Evolutionary conservation across 805 yeast species (phyloP), one percentile per base, ranked within the genome.

Genomic region (Saccharomycopsis microspora): DNA sequence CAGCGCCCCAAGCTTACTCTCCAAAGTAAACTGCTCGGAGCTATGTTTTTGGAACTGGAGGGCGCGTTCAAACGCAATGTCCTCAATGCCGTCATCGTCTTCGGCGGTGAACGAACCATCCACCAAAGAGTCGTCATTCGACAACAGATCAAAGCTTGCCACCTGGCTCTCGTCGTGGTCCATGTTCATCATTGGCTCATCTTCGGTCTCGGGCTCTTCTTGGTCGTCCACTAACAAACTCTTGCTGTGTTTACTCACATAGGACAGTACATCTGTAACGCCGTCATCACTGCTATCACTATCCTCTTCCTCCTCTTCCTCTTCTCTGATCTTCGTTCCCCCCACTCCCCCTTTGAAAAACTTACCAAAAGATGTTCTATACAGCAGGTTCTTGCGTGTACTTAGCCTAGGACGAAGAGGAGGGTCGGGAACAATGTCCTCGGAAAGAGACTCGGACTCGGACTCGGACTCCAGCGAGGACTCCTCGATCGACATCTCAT

Each of bases 241-340:
- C 3, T 34, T 34, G 36, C 36, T n/a, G 1, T n/a, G 36, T 34
- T 34, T 34, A n/a, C n/a, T 34, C 10, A 34, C n/a, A 34, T 34
- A n/a, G 36, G 10, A n/a, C 7, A 41, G 34, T 10, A n/a, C 28
- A 31, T 32, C 43, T 11, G 28, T 30, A 35, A 36, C 27, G 46
- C 45, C 52, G 41, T 49, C 52, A 32, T 45, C 49, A 49, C 50
- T 46, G 34, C 49, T 46, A 29, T 51, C 54, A 38, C 52, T 51
- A 32, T 51, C 52, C 30, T 49, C 54, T 28, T n/a, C 36, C 36
- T 8, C n/a, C n/a, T 8, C 10, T 34, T 8, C n/a, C n/a, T 8
- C 36, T 34, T 8, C n/a, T 34, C 10, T 34, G n/a, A 41, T 44
- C 41, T 19, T 41, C 46, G 30, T 39, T 44, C 28, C 32, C 37